Evolutionary conservation across 2,329 filamentous ascomycete genomes (phyloP).

Genomic region (Calonectria pseudoreteaudii): DNA sequence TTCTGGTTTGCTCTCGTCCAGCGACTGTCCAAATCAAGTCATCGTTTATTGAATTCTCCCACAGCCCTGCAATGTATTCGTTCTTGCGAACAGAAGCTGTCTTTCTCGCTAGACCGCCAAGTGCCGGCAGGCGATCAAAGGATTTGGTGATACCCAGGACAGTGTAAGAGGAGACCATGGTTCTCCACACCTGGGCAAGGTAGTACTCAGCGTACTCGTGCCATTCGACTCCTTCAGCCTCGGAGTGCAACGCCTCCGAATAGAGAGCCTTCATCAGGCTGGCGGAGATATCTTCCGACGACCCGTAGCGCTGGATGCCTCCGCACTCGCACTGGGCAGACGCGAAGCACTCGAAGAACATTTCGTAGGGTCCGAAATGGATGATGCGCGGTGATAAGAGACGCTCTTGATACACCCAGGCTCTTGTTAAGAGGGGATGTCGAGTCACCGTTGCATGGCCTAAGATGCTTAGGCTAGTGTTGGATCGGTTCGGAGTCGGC

Average conservation of each 20-base stretch:
- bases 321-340: conserved; percentile 33
- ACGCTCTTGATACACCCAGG: conserved; percentile 42
- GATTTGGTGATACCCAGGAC: conserved; percentile 10
- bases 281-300: background rate
- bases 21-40: conserved; percentile 16
- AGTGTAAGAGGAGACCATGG: conserved; percentile 17
- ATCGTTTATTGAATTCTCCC: conserved; percentile 15
- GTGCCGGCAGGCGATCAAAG: conserved; percentile 10
- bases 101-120: conserved; percentile 14
- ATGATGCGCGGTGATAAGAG: conserved; percentile 36
- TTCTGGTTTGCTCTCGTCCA: background rate
- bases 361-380: conserved; percentile 35
- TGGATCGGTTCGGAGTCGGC: background rate
- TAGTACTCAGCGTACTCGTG: conserved; percentile 13
- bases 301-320: conserved; percentile 8
- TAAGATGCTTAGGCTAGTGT: background rate
- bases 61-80: conserved; percentile 15
- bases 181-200: conserved; percentile 14
- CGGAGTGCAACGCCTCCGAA: background rate
- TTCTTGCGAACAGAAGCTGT: conserved; percentile 1
- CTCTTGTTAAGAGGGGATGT: conserved; percentile 31
- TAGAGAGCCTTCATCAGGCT: conserved; percentile 15
- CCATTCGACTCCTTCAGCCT: conserved; percentile 10
- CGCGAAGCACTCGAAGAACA: conserved; percentile 30
- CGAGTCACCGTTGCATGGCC: conserved; percentile 9